Conservation (phyloP, 2,329 filamentous ascomycete species). For the Aspergillus sp. region DNA sequence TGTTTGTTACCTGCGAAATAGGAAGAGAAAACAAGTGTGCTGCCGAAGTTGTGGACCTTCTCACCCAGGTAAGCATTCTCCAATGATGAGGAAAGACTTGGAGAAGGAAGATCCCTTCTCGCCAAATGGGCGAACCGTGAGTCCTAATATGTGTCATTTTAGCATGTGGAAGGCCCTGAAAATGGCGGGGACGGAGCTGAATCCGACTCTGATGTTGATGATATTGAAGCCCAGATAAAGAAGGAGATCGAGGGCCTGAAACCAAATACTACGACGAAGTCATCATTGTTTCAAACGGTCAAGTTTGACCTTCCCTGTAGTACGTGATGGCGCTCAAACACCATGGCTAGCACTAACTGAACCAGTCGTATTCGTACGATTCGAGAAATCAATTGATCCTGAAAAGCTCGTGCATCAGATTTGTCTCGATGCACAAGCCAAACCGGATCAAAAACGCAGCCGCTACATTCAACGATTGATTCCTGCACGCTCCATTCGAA, state of each 20-base stretch:
- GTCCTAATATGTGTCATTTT: background rate
- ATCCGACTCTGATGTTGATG: conserved; percentile 39
- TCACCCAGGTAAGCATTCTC: conserved; percentile 50
- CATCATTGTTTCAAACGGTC: conserved; percentile 52
- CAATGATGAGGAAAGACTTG: background rate
- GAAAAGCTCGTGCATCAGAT: conserved; percentile 60
- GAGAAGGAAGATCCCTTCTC: background rate
- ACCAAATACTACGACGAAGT: conserved; percentile 46
- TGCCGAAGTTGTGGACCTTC: conserved; percentile 57
- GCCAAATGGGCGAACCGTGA: background rate
- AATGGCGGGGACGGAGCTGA: conserved; percentile 25
- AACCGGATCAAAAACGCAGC: conserved; percentile 53
- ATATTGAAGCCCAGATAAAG: conserved; percentile 62
- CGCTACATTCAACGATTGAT: conserved; percentile 62
- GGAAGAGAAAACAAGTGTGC: conserved; percentile 61
- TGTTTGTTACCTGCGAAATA: conserved; percentile 64
- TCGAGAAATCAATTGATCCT: conserved; percentile 57
- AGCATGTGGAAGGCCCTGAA: conserved; percentile 20
- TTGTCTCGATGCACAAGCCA: conserved; percentile 55
- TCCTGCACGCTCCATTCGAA: conserved; percentile 58
- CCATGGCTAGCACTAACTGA: conserved; percentile 12
- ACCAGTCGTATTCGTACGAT: conserved; percentile 53
- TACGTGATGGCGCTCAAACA: conserved; percentile 22
- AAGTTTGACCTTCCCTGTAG: conserved; percentile 53
- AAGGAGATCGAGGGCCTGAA: conserved; percentile 58